phyloP scores from a whole-genome alignment of 2,329 filamentous ascomycete species.

The Septoria linicola region DNA sequence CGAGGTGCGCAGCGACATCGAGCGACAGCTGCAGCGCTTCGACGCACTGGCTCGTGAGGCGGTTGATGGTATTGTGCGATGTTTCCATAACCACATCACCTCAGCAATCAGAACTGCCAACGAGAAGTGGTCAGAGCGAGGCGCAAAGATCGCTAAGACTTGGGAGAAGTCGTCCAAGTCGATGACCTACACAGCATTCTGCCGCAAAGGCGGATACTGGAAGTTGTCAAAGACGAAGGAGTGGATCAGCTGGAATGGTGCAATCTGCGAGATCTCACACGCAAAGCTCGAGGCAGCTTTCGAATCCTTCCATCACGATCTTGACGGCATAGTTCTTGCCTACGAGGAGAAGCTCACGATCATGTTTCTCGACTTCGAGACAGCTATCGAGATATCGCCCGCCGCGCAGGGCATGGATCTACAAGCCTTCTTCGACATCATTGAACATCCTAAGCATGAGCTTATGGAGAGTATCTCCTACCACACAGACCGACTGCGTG shows the following conservation, averaged over 20 bases:
- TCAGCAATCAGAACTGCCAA: not conserved
- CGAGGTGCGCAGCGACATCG: conserved; percentile 1
- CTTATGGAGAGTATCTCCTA: not conserved
- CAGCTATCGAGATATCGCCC: not conserved
- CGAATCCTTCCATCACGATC: not conserved
- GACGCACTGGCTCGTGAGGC: not conserved
- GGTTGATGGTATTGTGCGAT: not conserved
- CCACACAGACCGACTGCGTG: not conserved
- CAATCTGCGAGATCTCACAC: conserved; percentile 1
- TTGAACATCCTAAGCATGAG: not conserved
- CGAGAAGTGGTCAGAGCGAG: conserved; percentile 7
- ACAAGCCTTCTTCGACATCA: not conserved
- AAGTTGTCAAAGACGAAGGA: conserved; percentile 1
- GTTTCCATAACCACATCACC: not conserved
- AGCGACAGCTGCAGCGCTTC: not conserved
- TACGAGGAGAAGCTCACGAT: not conserved
- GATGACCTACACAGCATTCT: conserved; percentile 16
- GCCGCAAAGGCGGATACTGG: conserved; percentile 13
- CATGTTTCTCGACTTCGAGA: not conserved
- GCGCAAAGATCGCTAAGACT: not conserved
- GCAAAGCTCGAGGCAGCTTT: not conserved
- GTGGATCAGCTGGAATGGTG: conserved; percentile 5
- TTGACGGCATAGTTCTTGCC: not conserved
- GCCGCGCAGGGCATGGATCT: not conserved
- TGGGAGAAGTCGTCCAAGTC: conserved; percentile 7